Base-by-base conservation (phyloP, 75 land plant species). In the Pinus albicaulis region DNA sequence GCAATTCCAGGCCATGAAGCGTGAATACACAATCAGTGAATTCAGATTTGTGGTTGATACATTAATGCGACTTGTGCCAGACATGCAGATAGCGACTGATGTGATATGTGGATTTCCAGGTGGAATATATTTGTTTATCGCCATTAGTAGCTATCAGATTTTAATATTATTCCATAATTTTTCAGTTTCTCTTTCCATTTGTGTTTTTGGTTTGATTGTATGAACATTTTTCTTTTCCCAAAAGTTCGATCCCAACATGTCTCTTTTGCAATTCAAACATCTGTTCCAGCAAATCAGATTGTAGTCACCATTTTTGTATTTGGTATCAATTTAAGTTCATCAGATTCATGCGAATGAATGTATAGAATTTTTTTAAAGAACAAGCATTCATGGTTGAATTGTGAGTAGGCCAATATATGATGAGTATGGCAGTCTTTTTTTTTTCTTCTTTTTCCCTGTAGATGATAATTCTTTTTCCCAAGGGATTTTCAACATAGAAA, bases 41-140 rank as follows among this genome's bases (percentile, higher is more conserved):
- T 96, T 96, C 81, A 93, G 83, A 80, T 78, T 80, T 52, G 99
- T 96, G 76, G 99, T 90, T 20, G 95, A 96, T 66, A 93, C 97
- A 41, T 83, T 96, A 77, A 86, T 57, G 64, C 76, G 77, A 28
- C 85, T 90, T 76, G 99, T 96, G 16, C 99, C 99, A 26, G 99
- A 85, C 53, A 94, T 96, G 90, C 98, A 96, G 75, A 92, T 96
- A 75, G 99, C 99, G 48, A 96, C 99, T 71, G 99, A 96, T 80
- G 86, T 96, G 31, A 96, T 96, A 25, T 96, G 99, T 77, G 99
- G 99, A 72, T 96, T 96, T 83, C 99, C 99, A 73, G 98, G 98
- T 95, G 55, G 55, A 80, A 57, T 75, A 55, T 57, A 23, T 34
- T 8, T 20, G 20, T 14, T 55, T 52, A 36, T 6, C 23, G 8